A percentile compares a stretch with the other conserved stretches of the same genome.
These are phyloP conservation scores for Cryoendolithus antarcticus DNA, from an alignment of 2,329 filamentous ascomycete genomes.

Conservation along the genomic window DNA sequence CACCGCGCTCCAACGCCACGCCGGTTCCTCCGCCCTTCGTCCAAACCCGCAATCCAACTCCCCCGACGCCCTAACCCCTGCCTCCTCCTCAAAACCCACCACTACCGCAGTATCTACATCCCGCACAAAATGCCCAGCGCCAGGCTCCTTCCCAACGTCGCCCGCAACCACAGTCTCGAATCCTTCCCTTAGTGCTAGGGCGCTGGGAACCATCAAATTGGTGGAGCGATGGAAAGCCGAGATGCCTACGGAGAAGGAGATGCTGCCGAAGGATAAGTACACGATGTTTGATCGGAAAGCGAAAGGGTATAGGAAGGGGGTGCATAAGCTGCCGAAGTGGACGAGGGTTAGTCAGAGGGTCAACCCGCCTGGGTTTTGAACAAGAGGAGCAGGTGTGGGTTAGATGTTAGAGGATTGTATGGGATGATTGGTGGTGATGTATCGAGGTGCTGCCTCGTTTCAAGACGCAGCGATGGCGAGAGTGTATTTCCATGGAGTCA, in stretches of 20 bases:
- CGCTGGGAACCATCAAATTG: conserved; percentile 53
- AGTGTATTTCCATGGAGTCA: too few relatives aligned
- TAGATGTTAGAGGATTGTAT: too few relatives aligned
- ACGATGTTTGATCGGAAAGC: conserved; percentile 94
- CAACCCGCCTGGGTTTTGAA: conserved; percentile 85
- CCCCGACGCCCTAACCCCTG: conserved; percentile 5
- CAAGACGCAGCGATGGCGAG: too few relatives aligned
- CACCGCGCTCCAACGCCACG: conserved; percentile 56
- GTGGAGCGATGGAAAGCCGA: conserved; percentile 85
- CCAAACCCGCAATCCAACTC: neutral
- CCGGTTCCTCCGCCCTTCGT: conserved; percentile 13
- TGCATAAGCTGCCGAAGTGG: conserved; percentile 74
- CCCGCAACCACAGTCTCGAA: neutral
- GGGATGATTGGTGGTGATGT: too few relatives aligned
- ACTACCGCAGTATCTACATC: too few relatives aligned
- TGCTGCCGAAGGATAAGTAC: conserved; percentile 95
- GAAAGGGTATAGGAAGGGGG: conserved; percentile 89
- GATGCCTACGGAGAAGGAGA: conserved; percentile 93
- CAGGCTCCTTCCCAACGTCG: neutral
- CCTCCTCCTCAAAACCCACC: conserved; percentile 1
- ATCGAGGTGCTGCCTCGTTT: too few relatives aligned
- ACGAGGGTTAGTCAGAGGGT: conserved; percentile 86
- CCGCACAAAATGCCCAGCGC: too few relatives aligned
- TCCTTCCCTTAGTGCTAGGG: conserved; percentile 1
- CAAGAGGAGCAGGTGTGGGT: too few relatives aligned